Evolutionary conservation across 2,329 filamentous ascomycete genomes (phyloP).

Genomic region (Calonectria leucothoes): DNA sequence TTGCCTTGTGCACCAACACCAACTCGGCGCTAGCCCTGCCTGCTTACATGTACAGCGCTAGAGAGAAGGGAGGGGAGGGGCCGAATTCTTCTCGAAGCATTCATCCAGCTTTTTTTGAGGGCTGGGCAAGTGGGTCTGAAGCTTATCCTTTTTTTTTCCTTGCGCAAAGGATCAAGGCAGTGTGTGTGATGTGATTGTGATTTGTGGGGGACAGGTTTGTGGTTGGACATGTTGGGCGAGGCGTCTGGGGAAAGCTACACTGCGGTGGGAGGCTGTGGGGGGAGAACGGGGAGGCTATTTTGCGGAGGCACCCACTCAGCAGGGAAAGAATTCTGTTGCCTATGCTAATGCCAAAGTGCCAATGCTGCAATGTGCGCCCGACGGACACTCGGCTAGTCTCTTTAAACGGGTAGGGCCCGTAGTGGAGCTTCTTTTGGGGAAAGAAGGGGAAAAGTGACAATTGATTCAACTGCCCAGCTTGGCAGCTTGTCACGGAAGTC

Average conservation of each 20-base stretch:
- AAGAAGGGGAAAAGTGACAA: not conserved
- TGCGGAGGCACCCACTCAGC: conserved; percentile 18
- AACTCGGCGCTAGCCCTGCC: not conserved
- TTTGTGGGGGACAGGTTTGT: conserved; percentile 15
- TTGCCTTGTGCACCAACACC: not conserved
- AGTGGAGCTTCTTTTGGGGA: not conserved
- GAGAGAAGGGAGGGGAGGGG: not conserved
- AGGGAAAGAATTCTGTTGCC: conserved; percentile 23
- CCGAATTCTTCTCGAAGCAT: conserved; percentile 11
- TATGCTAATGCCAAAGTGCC: not conserved
- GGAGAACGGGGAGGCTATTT: conserved; percentile 3
- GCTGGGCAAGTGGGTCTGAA: not conserved
- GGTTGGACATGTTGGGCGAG: conserved; percentile 25
- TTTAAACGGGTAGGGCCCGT: not conserved
- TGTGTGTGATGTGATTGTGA: not conserved
- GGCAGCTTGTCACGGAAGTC: not conserved
- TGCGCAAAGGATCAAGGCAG: not conserved
- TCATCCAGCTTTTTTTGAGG: not conserved
- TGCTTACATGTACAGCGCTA: not conserved
- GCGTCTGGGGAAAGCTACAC: conserved; percentile 26
- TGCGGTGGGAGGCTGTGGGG: not conserved
- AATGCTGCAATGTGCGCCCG: not conserved
- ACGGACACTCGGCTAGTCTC: not conserved
- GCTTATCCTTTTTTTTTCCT: not conserved
- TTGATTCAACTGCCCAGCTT: not conserved